Evolutionary conservation across 169 alveolate species (phyloP), one percentile per base, ranked within the genome.

Genomic region (Babesia ovis): DNA sequence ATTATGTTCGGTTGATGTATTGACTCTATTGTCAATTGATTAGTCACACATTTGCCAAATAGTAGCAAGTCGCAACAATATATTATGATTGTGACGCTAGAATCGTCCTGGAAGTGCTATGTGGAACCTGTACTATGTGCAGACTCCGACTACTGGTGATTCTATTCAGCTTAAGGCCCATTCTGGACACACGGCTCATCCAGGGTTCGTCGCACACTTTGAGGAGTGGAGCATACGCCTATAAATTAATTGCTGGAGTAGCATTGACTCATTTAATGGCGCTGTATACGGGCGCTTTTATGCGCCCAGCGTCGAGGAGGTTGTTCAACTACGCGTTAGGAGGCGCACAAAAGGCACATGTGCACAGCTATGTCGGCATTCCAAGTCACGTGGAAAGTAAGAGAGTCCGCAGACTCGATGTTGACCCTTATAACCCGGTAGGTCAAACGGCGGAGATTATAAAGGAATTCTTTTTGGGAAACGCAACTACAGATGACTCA

Each of bases 331-430:
- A 0, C 34, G 12, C 22, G 9, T n/a, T n/a, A 23, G 4, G 32
- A 25, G 5, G 46, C n/a, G 31, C 4, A 29, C 68, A 64, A n/a
- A 16, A 4, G 11, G 3, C 45, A 1, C 18, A 6, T 4, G 14
- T 70, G 5, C 68, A 57, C 37, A 2, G 56, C 18, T 64, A 70
- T 45, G 46, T 48, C 3, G 72, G 60, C 5, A 70, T 81, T 2
- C 83, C 80, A 0, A 31, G 43, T 14, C 80, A 81, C 61, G 39
- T 81, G 22, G 42, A 45, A n/a, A 70, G 42, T 8, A 81, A 72
- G 64, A 60, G 60, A 4, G 31, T 48, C 14, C 41, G 80, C 0
- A 27, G 89, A 50, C 42, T 81, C 48, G 89, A 81, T 34, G 71
- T 71, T 14, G 20, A 57, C 29, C 42, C 23, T 2, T 12, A 27